Conservation (phyloP, 148 eudicot species). For the Heliamphora exappendiculata region DNA sequence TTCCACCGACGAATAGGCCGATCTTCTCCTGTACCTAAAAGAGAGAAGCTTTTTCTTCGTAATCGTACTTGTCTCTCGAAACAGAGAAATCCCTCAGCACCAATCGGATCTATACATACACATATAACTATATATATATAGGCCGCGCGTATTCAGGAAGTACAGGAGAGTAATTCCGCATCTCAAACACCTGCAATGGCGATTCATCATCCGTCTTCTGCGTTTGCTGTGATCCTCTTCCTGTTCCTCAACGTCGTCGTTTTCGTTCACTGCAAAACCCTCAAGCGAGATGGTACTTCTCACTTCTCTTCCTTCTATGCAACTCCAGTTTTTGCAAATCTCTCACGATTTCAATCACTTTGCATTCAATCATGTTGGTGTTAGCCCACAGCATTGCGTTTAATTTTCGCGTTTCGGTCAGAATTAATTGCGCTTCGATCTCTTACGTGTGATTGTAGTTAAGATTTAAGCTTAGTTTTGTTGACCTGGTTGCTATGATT, state of each 20-base stretch:
- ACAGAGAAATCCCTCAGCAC: too few relatives aligned
- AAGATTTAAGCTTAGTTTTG: background rate
- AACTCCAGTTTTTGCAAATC: background rate
- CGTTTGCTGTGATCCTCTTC: constrained; percentile 20
- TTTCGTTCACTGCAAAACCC: constrained; percentile 50
- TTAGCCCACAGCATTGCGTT: background rate
- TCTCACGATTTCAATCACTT: background rate
- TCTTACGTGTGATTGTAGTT: background rate
- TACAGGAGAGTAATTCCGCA: background rate
- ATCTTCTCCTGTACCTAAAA: too few relatives aligned
- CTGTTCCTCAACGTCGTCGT: constrained; percentile 28
- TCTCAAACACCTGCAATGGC: constrained; percentile 19
- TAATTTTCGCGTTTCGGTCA: background rate
- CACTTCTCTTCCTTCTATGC: background rate
- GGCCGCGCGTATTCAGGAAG: too few relatives aligned
- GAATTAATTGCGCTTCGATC: background rate
- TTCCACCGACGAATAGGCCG: too few relatives aligned
- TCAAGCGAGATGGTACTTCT: constrained; percentile 49
- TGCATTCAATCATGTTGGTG: too few relatives aligned
- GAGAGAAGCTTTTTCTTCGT: too few relatives aligned
- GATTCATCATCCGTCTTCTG: constrained; percentile 11
- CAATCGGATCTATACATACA: background rate
- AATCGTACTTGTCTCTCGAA: too few relatives aligned
- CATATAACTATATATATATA: background rate
- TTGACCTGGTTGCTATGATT: background rate